Base-by-base conservation (phyloP, 73 alveolate species). In the Paramecium caudatum region DNA sequence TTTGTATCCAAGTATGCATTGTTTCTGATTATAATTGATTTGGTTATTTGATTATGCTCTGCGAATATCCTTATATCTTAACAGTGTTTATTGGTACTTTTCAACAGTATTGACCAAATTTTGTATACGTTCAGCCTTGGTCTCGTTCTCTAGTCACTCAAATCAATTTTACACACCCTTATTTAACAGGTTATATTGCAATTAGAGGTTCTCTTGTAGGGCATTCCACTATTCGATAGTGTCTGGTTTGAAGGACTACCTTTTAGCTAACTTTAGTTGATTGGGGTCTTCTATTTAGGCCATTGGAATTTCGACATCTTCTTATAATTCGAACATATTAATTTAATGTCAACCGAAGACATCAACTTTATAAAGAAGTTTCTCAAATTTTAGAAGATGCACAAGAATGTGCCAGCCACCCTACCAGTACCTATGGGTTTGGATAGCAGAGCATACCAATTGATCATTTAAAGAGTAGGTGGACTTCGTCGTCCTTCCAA, bases 51-150 rank as follows among this genome's bases (percentile, higher is more conserved):
- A 65, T 68, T 68, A 32, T 36, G 37, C 7, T 68, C 84, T 68
- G 19, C 88, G 43, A 15, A 74, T 39, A 30, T 74, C 88, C 39
- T 74, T 74, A 74, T 74, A 74, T 74, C 88, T 45, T 21, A 74
- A 41, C 32, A 34, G 43, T 3, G 88, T 74, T 41, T 74, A 13
- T 15, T 27, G 43, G n/a, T 74, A 74, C 47, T 37, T 27, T 27
- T 36, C 39, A 8, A 45, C 34, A 1, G 88, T 41, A 41, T 74
- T 41, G 5, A 27, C 17, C 8, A 74, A 25, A 17, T 39, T 74
- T 41, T 41, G 21, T 7, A 74, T 74, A 2, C 88, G 43, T 27
- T 74, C 88, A 36, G 17, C 19, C 65, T 74, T 74, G 3, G 88
- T 74, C 43, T 74, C 88, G 43, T 74, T 74, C 32, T 74, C 88